phyloP scores from a whole-genome alignment of 192 early-diverging fungal genomes.

The Backusella westeae region DNA sequence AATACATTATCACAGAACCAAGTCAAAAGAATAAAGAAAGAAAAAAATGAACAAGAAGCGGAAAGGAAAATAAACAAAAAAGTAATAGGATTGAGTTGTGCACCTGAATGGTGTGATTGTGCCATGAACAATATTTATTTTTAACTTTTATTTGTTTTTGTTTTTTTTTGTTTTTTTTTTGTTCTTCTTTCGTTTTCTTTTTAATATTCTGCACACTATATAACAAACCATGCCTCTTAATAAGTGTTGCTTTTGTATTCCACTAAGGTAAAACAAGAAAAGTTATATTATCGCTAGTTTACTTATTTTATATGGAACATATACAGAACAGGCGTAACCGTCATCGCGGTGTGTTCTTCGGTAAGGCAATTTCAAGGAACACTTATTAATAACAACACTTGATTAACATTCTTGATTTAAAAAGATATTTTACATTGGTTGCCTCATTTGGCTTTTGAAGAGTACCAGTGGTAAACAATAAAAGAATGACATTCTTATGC shows the following conservation, averaged over 20 bases:
- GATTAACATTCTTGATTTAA: background rate
- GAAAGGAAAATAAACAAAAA: background rate
- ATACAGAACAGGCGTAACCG: slow-evolving; percentile 1
- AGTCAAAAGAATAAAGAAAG: background rate
- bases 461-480: background rate
- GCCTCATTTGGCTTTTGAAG: slow-evolving; percentile 1
- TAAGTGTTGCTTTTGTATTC: slow-evolving; percentile 16
- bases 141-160: background rate
- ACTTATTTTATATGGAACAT: background rate
- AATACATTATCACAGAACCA: background rate
- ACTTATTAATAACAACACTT: background rate
- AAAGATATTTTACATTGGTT: background rate
- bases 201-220: background rate
- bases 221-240: background rate
- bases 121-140: background rate
- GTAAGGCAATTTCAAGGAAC: background rate
- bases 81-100: background rate
- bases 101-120: background rate
- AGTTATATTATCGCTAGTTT: background rate
- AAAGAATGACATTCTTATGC: background rate
- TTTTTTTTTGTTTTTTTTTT: background rate
- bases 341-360: slow-evolving; percentile 4
- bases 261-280: background rate
- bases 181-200: background rate
- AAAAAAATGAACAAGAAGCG: background rate